These are phyloP conservation scores for Yamadazyma membranifaciens DNA, from an alignment of 1,139 yeast genomes.

Conservation along the genomic window DNA sequence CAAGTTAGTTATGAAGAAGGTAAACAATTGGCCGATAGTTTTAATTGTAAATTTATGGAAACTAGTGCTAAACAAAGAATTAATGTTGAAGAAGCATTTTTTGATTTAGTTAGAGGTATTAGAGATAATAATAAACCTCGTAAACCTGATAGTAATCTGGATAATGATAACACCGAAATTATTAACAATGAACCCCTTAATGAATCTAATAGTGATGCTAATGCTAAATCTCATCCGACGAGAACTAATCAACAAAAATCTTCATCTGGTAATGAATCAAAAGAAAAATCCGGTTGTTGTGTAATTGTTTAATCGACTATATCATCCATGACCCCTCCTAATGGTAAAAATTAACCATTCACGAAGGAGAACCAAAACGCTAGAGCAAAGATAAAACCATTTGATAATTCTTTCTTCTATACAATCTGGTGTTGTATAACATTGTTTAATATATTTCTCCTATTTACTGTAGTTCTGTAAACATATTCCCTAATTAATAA, in stretches of 20 bases:
- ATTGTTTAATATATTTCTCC: slow-evolving; percentile 8
- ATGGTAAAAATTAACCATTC: no score
- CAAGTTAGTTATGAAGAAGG: slow-evolving; percentile 84
- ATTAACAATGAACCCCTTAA: slow-evolving; percentile 9
- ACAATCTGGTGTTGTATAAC: slow-evolving; percentile 14
- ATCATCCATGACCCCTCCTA: no score
- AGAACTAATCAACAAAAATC: slow-evolving; percentile 13
- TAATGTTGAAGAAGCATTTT: slow-evolving; percentile 92
- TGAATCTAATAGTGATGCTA: slow-evolving; percentile 7
- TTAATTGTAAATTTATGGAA: slow-evolving; percentile 81
- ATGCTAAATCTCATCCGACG: slow-evolving; percentile 10
- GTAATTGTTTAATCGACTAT: slow-evolving; percentile 36
- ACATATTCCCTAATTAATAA: slow-evolving; percentile 60
- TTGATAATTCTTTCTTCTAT: slow-evolving; percentile 4
- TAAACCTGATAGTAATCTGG: slow-evolving; percentile 4
- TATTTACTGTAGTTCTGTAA: not conserved
- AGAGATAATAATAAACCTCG: slow-evolving; percentile 20
- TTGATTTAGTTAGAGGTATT: slow-evolving; percentile 66
- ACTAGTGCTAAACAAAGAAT: slow-evolving; percentile 92
- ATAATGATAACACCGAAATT: slow-evolving; percentile 8
- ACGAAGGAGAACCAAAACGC: no score
- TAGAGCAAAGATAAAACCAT: no score
- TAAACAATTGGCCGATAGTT: slow-evolving; percentile 67
- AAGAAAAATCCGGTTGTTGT: slow-evolving; percentile 47
- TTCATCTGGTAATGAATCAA: slow-evolving; percentile 22